Evolutionary conservation across 169 alveolate species (phyloP).

Genomic region (Plasmodium coatneyi): DNA sequence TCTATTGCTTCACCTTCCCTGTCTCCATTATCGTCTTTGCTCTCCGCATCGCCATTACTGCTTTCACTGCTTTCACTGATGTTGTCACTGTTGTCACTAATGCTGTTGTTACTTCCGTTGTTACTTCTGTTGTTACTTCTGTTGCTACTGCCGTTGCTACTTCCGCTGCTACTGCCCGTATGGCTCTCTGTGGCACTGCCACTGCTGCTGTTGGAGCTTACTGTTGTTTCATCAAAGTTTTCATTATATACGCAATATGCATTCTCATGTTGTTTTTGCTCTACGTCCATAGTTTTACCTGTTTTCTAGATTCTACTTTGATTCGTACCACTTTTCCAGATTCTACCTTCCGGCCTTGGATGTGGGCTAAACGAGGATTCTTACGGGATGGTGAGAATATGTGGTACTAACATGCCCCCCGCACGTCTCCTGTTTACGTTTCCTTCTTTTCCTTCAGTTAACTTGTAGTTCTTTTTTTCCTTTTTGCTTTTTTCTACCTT

Average conservation of each 20-base stretch:
- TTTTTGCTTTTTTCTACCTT: neutral
- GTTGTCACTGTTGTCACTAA: neutral
- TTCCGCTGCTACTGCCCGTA: neutral
- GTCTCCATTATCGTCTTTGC: neutral
- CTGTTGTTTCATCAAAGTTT: constrained; percentile 4
- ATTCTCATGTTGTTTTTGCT: constrained; percentile 2
- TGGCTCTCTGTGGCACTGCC: neutral
- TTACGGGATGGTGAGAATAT: neutral
- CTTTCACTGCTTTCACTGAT: neutral
- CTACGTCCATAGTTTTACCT: constrained; percentile 3
- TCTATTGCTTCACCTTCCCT: neutral
- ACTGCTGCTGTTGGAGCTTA: neutral
- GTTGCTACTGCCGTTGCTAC: neutral
- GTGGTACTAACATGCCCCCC: neutral
- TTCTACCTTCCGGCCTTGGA: neutral
- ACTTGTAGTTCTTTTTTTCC: neutral
- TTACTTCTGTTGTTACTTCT: neutral
- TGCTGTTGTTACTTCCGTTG: neutral
- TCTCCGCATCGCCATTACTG: neutral
- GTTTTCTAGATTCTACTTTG: neutral
- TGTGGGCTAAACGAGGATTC: neutral
- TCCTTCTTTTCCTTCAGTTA: constrained; percentile 2
- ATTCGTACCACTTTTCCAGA: neutral
- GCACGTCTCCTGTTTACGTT: neutral
- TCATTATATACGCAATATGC: neutral